A percentile compares a stretch with the other conserved stretches of the same genome.
Conservation (phyloP, 2,329 filamentous ascomycete genomes). For the Fusarium mexicanum region DNA sequence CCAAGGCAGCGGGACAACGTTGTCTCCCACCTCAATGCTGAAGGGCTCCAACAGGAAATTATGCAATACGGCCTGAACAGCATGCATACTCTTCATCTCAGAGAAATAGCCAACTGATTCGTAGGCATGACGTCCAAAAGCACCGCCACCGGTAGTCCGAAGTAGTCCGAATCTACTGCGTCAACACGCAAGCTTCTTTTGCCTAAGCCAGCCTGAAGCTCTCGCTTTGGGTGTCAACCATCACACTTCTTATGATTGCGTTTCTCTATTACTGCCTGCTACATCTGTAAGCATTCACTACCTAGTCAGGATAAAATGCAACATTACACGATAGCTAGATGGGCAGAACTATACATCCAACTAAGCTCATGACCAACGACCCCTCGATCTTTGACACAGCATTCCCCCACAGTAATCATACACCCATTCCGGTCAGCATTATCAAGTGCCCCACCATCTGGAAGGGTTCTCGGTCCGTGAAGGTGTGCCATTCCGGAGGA, state of each 20-base stretch:
- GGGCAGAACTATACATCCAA: background rate
- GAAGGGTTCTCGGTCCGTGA: constrained; percentile 4
- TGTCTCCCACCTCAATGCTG: constrained; percentile 14
- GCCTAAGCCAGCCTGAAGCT: constrained; percentile 1
- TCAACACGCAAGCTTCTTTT: constrained; percentile 27
- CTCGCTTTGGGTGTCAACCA: background rate
- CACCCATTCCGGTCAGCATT: constrained; percentile 1
- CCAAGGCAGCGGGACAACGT: constrained; percentile 24
- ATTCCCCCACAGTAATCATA: constrained; percentile 9
- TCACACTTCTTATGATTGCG: constrained; percentile 7
- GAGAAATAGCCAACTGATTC: background rate
- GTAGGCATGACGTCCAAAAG: background rate
- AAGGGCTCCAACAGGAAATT: constrained; percentile 19
- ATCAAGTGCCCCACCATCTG: background rate
- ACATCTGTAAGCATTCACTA: background rate
- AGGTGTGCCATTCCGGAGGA: constrained; percentile 14
- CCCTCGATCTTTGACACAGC: background rate
- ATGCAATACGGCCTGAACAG: constrained; percentile 1
- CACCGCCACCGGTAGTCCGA: background rate
- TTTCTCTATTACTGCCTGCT: constrained; percentile 31
- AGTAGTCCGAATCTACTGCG: background rate
- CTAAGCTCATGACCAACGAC: background rate
- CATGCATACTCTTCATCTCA: constrained; percentile 17
- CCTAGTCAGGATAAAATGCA: background rate
- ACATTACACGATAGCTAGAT: background rate